These are phyloP conservation scores for Calonectria hawksworthii DNA, from an alignment of 2,329 filamentous ascomycete species.

Conservation along the genomic window DNA sequence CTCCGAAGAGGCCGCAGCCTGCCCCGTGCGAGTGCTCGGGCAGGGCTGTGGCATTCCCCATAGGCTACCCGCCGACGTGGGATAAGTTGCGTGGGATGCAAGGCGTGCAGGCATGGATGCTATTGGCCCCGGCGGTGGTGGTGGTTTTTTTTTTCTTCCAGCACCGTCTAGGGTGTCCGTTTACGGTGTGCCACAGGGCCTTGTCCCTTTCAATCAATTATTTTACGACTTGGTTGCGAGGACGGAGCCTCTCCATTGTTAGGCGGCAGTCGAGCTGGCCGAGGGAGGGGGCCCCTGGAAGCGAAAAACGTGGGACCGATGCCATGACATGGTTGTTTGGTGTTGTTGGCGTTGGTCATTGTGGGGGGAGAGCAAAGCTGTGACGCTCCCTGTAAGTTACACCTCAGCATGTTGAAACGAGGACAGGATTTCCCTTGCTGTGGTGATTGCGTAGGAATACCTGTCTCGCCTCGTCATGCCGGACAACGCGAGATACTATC, in stretches of 20 bases:
- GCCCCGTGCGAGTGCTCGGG: slow-evolving; percentile 10
- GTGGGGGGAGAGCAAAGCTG: background rate
- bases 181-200: background rate
- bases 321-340: background rate
- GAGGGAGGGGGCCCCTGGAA: background rate
- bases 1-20: slow-evolving; percentile 12
- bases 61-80: slow-evolving; percentile 23
- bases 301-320: slow-evolving; percentile 10
- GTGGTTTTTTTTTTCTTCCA: slow-evolving; percentile 1
- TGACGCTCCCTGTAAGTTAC: background rate
- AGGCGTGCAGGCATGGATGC: slow-evolving; percentile 8
- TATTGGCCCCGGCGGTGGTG: background rate
- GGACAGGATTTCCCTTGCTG: slow-evolving; percentile 6
- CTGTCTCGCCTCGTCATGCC: background rate
- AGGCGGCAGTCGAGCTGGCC: background rate
- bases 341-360: background rate
- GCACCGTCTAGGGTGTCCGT: background rate
- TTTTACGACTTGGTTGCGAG: slow-evolving; percentile 6
- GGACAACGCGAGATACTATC: background rate
- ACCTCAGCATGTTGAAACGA: background rate
- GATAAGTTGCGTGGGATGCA: slow-evolving; percentile 15
- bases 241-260: slow-evolving; percentile 4
- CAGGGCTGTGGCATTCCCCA: background rate
- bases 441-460: background rate
- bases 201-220: background rate